Evolutionary conservation across 2,329 filamentous ascomycete genomes (phyloP), one percentile per base, ranked within the genome.

Genomic region (Alternaria sp.): DNA sequence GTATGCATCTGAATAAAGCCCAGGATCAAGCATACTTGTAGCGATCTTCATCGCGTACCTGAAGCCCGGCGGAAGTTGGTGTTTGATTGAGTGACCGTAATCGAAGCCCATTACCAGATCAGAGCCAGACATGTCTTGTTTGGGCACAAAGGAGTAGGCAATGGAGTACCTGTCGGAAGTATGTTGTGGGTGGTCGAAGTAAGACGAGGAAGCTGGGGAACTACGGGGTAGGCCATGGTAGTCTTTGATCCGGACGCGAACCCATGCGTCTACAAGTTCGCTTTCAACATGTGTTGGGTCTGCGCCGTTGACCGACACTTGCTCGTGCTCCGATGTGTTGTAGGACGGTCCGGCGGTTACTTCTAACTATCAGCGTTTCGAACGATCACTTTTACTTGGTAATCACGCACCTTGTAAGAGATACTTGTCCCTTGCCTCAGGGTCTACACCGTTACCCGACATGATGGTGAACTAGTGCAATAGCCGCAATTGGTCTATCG

Each of bases 291-390:
- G 30, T 18, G 68, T 70, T 7, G 70, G 57, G 1, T 69, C 55
- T 7, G 63, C 24, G 46, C 71, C 65, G 54, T 79, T 79, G 38
- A 79, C 77, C 18, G 70, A 62, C 30, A 79, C 68, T 42, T 72
- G 64, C 5, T 53, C 52, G 62, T 79, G 77, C 1, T 72, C 74
- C 1, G 66, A 68, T 4, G 66, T 28, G 53, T 76, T 66, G 56
- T 78, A 78, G 0, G 73, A 70, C 12, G 77, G 71, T 20, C 77
- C 77, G 3, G 75, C 73, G 7, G 76, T 78, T n/a, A 79, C 73
- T 72, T n/a, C 42, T 20, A 3, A 12, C 43, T 20, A 54, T 60
- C 34, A 51, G 30, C 18, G 7, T 8, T 39, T 24, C 6, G 28
- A 1, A 11, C 12, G 30, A n/a, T 22, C 6, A 12, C 18, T 11